phyloP scores from a whole-genome alignment of 768 basidiomycete species.

The Leccinum pellstonianum region DNA sequence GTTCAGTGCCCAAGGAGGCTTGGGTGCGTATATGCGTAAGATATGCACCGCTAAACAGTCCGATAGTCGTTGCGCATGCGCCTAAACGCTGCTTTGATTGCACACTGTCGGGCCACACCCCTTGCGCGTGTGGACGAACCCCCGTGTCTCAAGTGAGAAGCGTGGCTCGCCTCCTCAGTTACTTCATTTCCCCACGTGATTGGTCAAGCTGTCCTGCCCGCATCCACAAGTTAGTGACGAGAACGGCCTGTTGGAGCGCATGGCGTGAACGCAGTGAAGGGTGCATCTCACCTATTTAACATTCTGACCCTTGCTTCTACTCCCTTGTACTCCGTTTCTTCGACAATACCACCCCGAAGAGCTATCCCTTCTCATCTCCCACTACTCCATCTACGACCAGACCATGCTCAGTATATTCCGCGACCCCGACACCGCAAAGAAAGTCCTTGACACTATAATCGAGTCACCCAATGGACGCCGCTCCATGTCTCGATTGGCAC shows the following conservation, averaged over 20 bases:
- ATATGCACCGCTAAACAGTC: constrained; percentile 11
- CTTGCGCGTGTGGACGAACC: constrained; percentile 28
- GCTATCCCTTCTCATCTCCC: constrained; percentile 34
- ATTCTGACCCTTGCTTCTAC: constrained; percentile 34
- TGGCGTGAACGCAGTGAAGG: constrained; percentile 43
- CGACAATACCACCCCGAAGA: constrained; percentile 31
- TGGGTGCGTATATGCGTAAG: constrained; percentile 19
- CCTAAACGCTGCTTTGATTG: constrained; percentile 15
- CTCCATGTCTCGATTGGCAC: constrained; percentile 64
- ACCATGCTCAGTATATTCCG: constrained; percentile 59
- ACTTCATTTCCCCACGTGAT: constrained; percentile 23
- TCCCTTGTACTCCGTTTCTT: constrained; percentile 40
- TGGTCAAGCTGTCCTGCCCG: constrained; percentile 29
- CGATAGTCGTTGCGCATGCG: constrained; percentile 8
- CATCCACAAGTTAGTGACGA: constrained; percentile 32
- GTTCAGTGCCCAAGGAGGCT: constrained; percentile 14
- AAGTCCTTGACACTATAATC: constrained; percentile 49
- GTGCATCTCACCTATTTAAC: constrained; percentile 39
- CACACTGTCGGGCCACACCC: constrained; percentile 24
- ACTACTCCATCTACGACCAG: constrained; percentile 48
- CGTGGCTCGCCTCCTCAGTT: constrained; percentile 27
- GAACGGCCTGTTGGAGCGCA: constrained; percentile 33
- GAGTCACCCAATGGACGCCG: constrained; percentile 65
- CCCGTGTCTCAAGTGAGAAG: constrained; percentile 22
- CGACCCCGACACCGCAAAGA: constrained; percentile 57